phyloP scores from a whole-genome alignment of 176 grass and related monocot genomes.

The Cenchrus fungigraminus region DNA sequence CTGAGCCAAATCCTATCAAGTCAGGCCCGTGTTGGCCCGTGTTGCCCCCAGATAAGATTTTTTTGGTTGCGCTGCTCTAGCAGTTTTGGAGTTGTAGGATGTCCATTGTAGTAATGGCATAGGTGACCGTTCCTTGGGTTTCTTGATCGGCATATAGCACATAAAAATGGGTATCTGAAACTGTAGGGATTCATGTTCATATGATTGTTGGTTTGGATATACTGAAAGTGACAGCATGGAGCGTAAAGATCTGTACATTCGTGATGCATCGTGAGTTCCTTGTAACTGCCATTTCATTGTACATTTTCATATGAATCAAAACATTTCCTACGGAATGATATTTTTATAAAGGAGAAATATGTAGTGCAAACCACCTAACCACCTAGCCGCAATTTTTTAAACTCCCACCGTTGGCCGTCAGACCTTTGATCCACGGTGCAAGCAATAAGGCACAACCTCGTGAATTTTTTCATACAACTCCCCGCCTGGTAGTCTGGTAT shows the following conservation, averaged over 20 bases:
- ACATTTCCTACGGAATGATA: not conserved
- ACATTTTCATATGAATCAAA: not conserved
- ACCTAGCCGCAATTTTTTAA: too few relatives aligned
- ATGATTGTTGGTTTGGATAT: constrained; percentile 11
- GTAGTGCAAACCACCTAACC: too few relatives aligned
- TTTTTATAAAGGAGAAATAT: not conserved
- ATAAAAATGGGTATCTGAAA: constrained; percentile 26
- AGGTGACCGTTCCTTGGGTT: constrained; percentile 35
- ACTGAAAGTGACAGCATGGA: not conserved
- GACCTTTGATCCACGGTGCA: too few relatives aligned
- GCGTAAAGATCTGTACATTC: constrained; percentile 39
- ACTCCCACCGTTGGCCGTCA: too few relatives aligned
- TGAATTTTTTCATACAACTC: too few relatives aligned
- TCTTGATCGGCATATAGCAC: constrained; percentile 9
- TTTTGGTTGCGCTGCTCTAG: constrained; percentile 29
- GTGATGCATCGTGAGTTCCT: not conserved
- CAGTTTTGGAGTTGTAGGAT: constrained; percentile 20
- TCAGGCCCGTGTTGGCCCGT: not conserved
- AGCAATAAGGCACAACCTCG: too few relatives aligned
- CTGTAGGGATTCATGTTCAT: constrained; percentile 36
- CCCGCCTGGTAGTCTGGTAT: too few relatives aligned
- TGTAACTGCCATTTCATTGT: not conserved
- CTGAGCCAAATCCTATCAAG: constrained; percentile 3
- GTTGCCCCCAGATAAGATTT: constrained; percentile 3
- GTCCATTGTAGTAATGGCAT: constrained; percentile 29